These are phyloP conservation scores for Xylariaceae sp. DNA, from an alignment of 2,329 filamentous ascomycete genomes.

Conservation along the genomic window DNA sequence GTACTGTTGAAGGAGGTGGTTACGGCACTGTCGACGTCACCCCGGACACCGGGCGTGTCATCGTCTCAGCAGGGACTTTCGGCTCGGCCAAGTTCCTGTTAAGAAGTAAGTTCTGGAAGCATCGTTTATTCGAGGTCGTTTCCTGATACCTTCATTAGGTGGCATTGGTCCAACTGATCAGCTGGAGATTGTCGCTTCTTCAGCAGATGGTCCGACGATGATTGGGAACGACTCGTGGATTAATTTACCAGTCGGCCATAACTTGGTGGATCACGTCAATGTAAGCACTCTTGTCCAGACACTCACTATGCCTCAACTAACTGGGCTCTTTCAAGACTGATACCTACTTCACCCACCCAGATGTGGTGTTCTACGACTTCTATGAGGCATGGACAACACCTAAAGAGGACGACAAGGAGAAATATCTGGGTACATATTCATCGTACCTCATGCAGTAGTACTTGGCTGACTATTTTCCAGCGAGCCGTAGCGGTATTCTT, in stretches of 20 bases:
- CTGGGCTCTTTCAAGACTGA: conserved; percentile 42
- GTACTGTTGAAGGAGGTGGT: conserved; percentile 54
- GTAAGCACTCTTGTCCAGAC: conserved; percentile 22
- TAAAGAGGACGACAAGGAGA: conserved; percentile 44
- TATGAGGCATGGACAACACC: conserved; percentile 61
- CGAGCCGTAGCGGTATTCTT: conserved; percentile 55
- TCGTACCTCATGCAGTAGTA: not conserved
- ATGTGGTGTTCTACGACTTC: conserved; percentile 65
- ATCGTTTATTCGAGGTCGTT: not conserved
- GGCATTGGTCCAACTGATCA: conserved; percentile 69
- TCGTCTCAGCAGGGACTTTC: conserved; percentile 70
- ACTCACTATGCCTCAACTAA: conserved; percentile 6
- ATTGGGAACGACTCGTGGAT: conserved; percentile 58
- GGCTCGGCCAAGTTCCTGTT: conserved; percentile 70
- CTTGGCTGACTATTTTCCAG: conserved; percentile 20
- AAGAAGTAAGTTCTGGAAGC: conserved; percentile 48
- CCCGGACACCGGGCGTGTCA: conserved; percentile 62
- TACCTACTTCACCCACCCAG: conserved; percentile 48
- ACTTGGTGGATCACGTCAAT: conserved; percentile 60
- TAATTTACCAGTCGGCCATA: conserved; percentile 60
- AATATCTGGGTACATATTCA: conserved; percentile 48
- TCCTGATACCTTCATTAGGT: conserved; percentile 28
- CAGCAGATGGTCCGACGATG: conserved; percentile 54
- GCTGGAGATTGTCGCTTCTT: conserved; percentile 54
- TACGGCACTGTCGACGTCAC: conserved; percentile 64